phyloP scores from a whole-genome alignment of 2,329 filamentous ascomycete genomes.

The Talaromyces sp. region DNA sequence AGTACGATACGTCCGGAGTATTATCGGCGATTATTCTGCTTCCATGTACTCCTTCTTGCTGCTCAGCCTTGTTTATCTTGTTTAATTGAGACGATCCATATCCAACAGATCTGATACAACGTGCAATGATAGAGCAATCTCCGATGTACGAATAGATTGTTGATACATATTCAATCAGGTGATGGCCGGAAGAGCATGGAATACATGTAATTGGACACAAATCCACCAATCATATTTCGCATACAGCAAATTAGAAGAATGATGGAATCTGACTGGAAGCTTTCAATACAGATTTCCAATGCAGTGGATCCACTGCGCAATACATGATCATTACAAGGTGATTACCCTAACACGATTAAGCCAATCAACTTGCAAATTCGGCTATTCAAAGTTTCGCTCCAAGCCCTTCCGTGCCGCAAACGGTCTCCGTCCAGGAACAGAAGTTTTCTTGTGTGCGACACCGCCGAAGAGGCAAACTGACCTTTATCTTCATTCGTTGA shows the following conservation, averaged over 20 bases:
- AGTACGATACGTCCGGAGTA: neutral
- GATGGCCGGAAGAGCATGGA: neutral
- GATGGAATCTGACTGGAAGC: neutral
- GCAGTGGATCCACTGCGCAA: neutral
- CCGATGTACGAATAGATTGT: neutral
- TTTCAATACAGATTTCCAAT: neutral
- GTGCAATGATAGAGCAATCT: neutral
- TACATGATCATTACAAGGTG: neutral
- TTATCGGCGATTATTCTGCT: conserved; percentile 1
- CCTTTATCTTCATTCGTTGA: neutral
- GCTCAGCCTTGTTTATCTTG: neutral
- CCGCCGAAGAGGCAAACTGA: conserved; percentile 6
- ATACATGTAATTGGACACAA: neutral
- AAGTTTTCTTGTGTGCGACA: neutral
- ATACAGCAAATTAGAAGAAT: neutral
- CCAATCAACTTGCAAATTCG: conserved; percentile 5
- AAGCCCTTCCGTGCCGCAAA: conserved; percentile 8
- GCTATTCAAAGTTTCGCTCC: conserved; percentile 1
- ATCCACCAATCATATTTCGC: neutral
- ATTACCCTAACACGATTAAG: neutral
- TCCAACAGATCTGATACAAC: neutral
- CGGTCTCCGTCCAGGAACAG: conserved; percentile 11
- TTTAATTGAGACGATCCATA: neutral
- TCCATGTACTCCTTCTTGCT: neutral
- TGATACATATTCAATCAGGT: neutral